Evolutionary conservation across 805 yeast species (phyloP).

Genomic region (Candida sonorensis): DNA sequence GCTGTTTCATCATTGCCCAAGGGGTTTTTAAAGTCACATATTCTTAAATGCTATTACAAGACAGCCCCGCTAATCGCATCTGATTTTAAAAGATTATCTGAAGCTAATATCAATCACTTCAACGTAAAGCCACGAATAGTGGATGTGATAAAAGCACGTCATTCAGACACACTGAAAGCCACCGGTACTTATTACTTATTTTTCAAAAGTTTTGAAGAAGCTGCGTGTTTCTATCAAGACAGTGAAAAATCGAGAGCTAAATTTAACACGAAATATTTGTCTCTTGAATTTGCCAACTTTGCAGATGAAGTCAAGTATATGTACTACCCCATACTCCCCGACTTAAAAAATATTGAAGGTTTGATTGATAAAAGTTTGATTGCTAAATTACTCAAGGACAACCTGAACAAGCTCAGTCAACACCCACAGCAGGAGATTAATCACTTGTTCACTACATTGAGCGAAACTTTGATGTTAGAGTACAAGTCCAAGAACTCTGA

Average conservation of each 20-base stretch:
- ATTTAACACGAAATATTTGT: slow-evolving; percentile 43
- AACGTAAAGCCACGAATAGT: slow-evolving; percentile 21
- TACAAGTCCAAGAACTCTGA: neutral
- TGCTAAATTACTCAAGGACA: neutral
- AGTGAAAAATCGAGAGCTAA: slow-evolving; percentile 29
- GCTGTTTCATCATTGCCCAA: slow-evolving; percentile 1
- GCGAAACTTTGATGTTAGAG: slow-evolving; percentile 8
- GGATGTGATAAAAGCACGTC: slow-evolving; percentile 42
- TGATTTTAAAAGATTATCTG: slow-evolving; percentile 35
- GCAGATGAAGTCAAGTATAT: slow-evolving; percentile 14
- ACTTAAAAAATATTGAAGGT: slow-evolving; percentile 7
- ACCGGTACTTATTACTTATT: slow-evolving; percentile 47
- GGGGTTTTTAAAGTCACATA: slow-evolving; percentile 18
- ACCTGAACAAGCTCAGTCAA: slow-evolving; percentile 2
- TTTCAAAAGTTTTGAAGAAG: slow-evolving; percentile 40
- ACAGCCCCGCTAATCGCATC: slow-evolving; percentile 30
- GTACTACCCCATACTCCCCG: slow-evolving; percentile 16
- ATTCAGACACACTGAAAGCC: slow-evolving; percentile 36
- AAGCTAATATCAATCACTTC: slow-evolving; percentile 22
- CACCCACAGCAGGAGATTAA: neutral
- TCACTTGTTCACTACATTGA: slow-evolving; percentile 3
- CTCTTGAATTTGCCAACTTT: slow-evolving; percentile 38
- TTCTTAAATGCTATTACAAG: slow-evolving; percentile 32
- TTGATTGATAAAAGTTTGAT: slow-evolving; percentile 4
- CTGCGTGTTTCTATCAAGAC: slow-evolving; percentile 46